Conservation (phyloP, 805 yeast species). For the Saturnispora dispora region DNA sequence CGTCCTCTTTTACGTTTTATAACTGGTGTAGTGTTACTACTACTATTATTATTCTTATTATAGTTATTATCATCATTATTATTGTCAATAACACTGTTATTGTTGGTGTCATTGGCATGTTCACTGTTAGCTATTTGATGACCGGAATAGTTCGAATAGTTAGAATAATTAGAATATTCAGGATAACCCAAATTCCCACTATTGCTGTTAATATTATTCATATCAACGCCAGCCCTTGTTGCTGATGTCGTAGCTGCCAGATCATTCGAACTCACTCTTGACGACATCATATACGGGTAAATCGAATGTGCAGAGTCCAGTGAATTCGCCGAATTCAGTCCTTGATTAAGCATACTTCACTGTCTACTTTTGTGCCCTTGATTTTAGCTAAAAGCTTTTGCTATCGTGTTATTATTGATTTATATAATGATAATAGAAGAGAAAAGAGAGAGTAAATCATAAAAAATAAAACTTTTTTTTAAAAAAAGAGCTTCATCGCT, state of each 20-base stretch:
- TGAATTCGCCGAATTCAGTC: neutral
- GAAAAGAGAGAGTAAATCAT: neutral
- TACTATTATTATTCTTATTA: neutral
- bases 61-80: neutral
- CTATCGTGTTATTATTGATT: neutral
- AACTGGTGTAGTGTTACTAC: neutral
- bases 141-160: neutral
- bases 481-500: neutral
- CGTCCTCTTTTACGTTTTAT: constrained; percentile 23
- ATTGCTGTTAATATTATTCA: neutral
- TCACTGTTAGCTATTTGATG: neutral
- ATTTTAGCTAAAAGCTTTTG: neutral
- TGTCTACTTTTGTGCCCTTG: neutral
- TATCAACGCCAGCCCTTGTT: neutral
- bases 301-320: neutral
- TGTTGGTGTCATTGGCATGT: neutral
- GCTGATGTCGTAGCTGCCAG: neutral
- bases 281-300: neutral
- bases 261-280: neutral
- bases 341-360: neutral
- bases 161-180: neutral
- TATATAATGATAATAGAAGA: neutral
- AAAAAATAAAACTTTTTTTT: no score
- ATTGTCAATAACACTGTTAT: neutral
- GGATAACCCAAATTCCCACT: neutral